Evolutionary conservation across 768 basidiomycete genomes (phyloP).

Genomic region (Termitomyces eurrhizus): DNA sequence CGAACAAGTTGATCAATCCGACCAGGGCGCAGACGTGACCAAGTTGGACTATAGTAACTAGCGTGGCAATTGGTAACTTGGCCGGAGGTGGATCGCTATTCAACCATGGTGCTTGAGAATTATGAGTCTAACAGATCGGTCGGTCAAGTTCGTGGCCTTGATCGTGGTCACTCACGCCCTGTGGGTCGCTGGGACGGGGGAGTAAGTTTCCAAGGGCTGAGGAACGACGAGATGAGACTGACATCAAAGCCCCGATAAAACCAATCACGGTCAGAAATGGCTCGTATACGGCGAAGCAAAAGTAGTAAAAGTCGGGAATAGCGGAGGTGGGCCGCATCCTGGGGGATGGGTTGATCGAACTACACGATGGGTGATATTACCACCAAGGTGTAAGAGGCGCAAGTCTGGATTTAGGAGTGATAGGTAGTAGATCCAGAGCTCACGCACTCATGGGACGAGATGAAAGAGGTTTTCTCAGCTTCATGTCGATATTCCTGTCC

Average conservation of each 20-base stretch:
- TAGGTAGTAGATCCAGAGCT: constrained; percentile 5
- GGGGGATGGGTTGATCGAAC: background rate
- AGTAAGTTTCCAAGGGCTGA: background rate
- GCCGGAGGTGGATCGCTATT: constrained; percentile 39
- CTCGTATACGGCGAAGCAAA: constrained; percentile 72
- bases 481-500: constrained; percentile 14
- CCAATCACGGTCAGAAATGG: constrained; percentile 62
- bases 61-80: constrained; percentile 54
- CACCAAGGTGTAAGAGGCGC: constrained; percentile 6
- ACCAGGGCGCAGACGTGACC: constrained; percentile 75
- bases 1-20: constrained; percentile 65
- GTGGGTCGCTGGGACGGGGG: constrained; percentile 47
- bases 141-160: background rate
- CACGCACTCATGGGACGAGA: constrained; percentile 13
- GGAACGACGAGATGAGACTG: constrained; percentile 17
- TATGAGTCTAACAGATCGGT: constrained; percentile 49
- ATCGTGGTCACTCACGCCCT: constrained; percentile 40
- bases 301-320: constrained; percentile 70
- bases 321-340: constrained; percentile 51
- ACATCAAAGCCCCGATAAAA: constrained; percentile 59
- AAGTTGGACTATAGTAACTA: constrained; percentile 70
- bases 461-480: constrained; percentile 18
- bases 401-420: background rate
- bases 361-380: constrained; percentile 8
- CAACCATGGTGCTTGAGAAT: constrained; percentile 75